phyloP scores from a whole-genome alignment of 805 yeast genomes.

The Monosporozyma yasuniensis region DNA sequence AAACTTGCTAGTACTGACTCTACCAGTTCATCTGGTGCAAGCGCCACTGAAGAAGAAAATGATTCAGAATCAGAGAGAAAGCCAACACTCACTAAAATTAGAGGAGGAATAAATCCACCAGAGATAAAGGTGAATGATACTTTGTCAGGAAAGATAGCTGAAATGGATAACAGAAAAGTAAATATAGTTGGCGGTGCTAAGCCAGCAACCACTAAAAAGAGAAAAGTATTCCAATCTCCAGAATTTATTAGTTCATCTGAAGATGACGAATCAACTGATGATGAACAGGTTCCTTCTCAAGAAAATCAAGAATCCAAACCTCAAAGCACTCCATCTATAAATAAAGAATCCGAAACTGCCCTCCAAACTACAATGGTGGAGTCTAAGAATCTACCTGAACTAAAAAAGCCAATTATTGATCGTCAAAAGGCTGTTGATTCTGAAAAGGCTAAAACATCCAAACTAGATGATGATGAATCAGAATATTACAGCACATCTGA shows the following conservation, averaged over 20 bases:
- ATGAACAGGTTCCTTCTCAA: background rate
- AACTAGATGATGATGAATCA: background rate
- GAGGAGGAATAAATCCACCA: too few species aligned
- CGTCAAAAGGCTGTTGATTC: background rate
- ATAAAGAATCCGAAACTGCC: background rate
- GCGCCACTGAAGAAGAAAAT: background rate
- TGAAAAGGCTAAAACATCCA: background rate
- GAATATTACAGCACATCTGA: too few species aligned
- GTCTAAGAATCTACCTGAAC: background rate
- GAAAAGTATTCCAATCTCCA: slow-evolving; percentile 2
- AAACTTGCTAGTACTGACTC: background rate
- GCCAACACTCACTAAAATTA: background rate
- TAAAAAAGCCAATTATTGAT: background rate
- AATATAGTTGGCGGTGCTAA: background rate
- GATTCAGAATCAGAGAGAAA: background rate
- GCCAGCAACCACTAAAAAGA: background rate
- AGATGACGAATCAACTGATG: slow-evolving; percentile 2
- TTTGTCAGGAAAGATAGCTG: too few species aligned
- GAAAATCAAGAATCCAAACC: background rate
- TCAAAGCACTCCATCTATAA: background rate
- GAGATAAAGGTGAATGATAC: too few species aligned
- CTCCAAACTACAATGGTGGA: background rate
- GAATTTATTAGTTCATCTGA: slow-evolving; percentile 3
- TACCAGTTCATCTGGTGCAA: background rate
- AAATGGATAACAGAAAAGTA: background rate